Evolutionary conservation across 768 basidiomycete species (phyloP).

Genomic region (Leccinum olivaceopallidum): DNA sequence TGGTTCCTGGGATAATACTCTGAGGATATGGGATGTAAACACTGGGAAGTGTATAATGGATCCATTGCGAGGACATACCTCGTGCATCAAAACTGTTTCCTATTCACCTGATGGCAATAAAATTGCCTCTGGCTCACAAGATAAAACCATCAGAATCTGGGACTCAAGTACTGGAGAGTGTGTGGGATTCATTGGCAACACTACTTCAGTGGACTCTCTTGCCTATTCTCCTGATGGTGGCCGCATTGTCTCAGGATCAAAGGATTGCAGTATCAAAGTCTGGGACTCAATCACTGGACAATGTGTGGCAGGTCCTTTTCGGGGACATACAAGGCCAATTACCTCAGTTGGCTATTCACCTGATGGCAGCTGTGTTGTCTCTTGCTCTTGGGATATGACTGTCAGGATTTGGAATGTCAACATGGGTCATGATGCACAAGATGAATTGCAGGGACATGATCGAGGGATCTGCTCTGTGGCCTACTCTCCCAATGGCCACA

Average conservation of each 20-base stretch:
- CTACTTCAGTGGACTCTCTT: constrained; percentile 11
- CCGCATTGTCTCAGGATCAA: constrained; percentile 26
- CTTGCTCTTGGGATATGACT: constrained; percentile 18
- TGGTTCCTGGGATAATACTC: constrained; percentile 1
- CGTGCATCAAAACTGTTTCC: constrained; percentile 5
- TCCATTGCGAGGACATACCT: constrained; percentile 8
- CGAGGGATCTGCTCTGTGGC: constrained; percentile 3
- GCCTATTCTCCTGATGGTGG: constrained; percentile 28
- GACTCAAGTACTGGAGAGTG: constrained; percentile 9
- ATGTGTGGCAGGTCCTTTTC: constrained; percentile 15
- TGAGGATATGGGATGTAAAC: constrained; percentile 19
- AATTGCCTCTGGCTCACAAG: constrained; percentile 19
- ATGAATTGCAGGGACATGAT: constrained; percentile 6
- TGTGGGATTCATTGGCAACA: too few species aligned
- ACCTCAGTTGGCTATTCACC: constrained; percentile 15
- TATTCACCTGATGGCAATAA: constrained; percentile 26
- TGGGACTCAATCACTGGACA: constrained; percentile 20
- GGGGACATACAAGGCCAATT: constrained; percentile 16
- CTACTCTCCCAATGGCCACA: constrained; percentile 18
- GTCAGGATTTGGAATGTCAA: constrained; percentile 21
- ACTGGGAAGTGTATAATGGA: constrained; percentile 11
- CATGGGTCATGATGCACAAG: not conserved
- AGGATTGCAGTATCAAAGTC: constrained; percentile 20
- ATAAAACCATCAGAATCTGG: constrained; percentile 23
- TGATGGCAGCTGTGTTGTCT: constrained; percentile 17